phyloP scores from a whole-genome alignment of 2,329 filamentous ascomycete species.

The Sordariomycetes sp. region DNA sequence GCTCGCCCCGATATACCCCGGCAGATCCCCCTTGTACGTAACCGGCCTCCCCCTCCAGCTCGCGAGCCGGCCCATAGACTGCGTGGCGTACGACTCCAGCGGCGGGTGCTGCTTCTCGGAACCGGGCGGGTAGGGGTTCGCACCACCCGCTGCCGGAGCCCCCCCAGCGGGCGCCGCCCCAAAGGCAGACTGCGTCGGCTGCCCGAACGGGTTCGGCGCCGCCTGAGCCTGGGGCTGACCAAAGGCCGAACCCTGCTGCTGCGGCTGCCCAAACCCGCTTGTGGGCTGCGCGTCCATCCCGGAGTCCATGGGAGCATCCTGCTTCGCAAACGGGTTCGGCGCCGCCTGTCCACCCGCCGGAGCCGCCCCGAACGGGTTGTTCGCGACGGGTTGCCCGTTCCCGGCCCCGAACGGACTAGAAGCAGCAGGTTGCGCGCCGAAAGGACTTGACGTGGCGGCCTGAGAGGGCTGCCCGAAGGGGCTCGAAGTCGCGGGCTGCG shows the following conservation, averaged over 20 bases:
- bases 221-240: not conserved
- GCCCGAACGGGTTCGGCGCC: conserved; percentile 13
- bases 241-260: conserved; percentile 7
- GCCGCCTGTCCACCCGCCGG: conserved; percentile 4
- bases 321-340: conserved; percentile 11
- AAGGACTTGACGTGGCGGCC: conserved; percentile 5
- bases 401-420: conserved; percentile 7
- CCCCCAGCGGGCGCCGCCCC: conserved; percentile 6
- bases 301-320: not conserved
- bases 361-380: conserved; percentile 10
- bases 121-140: conserved; percentile 27
- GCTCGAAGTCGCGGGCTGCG: conserved; percentile 11
- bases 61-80: conserved; percentile 28
- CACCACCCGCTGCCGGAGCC: conserved; percentile 7
- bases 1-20: conserved; percentile 30
- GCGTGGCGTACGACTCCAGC: conserved; percentile 27
- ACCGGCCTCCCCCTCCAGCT: conserved; percentile 54
- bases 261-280: not conserved
- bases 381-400: conserved; percentile 7
- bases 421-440: not conserved
- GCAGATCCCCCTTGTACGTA: conserved; percentile 35
- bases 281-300: conserved; percentile 2
- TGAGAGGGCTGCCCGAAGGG: conserved; percentile 16
- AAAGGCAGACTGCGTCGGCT: not conserved
- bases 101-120: conserved; percentile 30